Evolutionary conservation across 1,284 basidiomycete genomes (phyloP).

Genomic region (Pyrrhoderma lamaoense): DNA sequence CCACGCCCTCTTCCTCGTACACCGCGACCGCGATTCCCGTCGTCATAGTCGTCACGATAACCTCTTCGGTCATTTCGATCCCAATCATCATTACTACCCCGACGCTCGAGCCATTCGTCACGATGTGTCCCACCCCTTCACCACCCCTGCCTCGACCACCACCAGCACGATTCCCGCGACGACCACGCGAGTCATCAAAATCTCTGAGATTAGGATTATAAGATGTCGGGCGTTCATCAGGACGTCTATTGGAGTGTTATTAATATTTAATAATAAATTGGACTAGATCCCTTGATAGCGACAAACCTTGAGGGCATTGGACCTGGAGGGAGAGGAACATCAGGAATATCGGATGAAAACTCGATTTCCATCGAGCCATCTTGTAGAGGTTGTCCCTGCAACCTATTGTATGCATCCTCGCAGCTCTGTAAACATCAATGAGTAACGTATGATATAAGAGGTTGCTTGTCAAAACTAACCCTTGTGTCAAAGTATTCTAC

Average conservation of each 20-base stretch:
- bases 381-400: constrained; percentile 71
- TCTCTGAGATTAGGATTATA: constrained; percentile 10
- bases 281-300: constrained; percentile 23
- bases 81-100: constrained; percentile 27
- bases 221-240: constrained; percentile 15
- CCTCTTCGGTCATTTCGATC: constrained; percentile 42
- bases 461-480: constrained; percentile 34
- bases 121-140: constrained; percentile 40
- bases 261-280: not conserved
- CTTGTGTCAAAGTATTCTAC: constrained; percentile 87
- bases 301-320: constrained; percentile 30
- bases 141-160: constrained; percentile 23
- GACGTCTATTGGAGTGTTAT: constrained; percentile 3
- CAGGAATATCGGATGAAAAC: constrained; percentile 77
- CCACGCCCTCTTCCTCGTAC: constrained; percentile 31
- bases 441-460: constrained; percentile 5
- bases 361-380: constrained; percentile 85
- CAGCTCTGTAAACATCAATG: constrained; percentile 44
- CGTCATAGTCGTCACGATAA: constrained; percentile 32
- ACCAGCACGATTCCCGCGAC: constrained; percentile 20
- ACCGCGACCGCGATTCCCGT: constrained; percentile 22
- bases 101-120: constrained; percentile 37
- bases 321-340: constrained; percentile 28
- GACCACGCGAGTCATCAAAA: constrained; percentile 2
- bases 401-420: constrained; percentile 71